Evolutionary conservation across 2,329 filamentous ascomycete genomes (phyloP), one percentile per base, ranked within the genome.

Genomic region (Penicillium sp.): DNA sequence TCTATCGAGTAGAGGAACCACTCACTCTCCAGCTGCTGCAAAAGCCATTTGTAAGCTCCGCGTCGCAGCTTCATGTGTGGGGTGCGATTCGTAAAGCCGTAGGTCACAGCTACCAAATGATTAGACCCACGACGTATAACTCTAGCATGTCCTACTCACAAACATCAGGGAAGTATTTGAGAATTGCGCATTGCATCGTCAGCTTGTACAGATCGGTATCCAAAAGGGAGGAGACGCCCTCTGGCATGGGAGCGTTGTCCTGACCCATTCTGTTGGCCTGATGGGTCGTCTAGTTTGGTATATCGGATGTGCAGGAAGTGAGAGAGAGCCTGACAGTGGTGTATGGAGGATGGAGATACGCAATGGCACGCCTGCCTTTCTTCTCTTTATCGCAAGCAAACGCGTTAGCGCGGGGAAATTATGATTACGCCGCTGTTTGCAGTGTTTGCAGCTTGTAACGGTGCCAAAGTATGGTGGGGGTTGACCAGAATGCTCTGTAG

Each of bases 161-260:
- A 56, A 80, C 79, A 57, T 93, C 82, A 33, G 89, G 89, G 75
- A 96, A 98, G 79, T 93, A 96, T 76, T 96, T 96, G 65, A 96
- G 84, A 63, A 98, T 89, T 60, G 92, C 92, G 72, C 90, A 96
- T 88, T 99, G 95, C 95, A 99, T 99, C 21, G 95, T 99, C 76
- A 99, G 78, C 77, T 99, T 99, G 84, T 97, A 99, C 59, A 99
- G 76, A 73, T 89, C 86, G 16, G 90, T 93, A 70, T 95, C 90
- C 53, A 95, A 81, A 70, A 95, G 89, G 70, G 90, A 93, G 69
- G 87, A 90, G 70, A 93, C 86, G 51, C 90, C 90, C 77, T 90
- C 89, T 5, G 89, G 68, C 46, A 63, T 60, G 63, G 68, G 55
- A 50, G 66, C 59, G 29, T 47, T 58, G 51, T 66, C 63, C 55